Base-by-base conservation (phyloP, 169 alveolate species). In the Eimeria falciformis region DNA sequence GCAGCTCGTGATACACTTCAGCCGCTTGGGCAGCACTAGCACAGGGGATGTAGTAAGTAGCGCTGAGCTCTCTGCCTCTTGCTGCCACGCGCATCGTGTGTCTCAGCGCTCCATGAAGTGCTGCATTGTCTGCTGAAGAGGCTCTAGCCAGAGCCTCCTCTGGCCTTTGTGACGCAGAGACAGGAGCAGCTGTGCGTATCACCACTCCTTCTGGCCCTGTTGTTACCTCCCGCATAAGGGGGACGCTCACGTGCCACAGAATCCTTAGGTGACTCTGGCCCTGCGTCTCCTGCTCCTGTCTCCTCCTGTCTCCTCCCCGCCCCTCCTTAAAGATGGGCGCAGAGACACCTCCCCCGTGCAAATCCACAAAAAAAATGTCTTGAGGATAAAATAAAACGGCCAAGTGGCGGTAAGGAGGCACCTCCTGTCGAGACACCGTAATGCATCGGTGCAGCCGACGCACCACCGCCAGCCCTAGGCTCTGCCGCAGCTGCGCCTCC, bases 401-500 rank as follows among this genome's bases (percentile, higher is more conserved):
- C 21, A 71, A 37, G 43, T 88, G 81, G 33, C 78, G 68, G 27
- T 27, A 45, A 29, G 58, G 78, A 3, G 79, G 86, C 5, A 62
- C 23, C 78, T 87, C 92, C 58, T 87, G 92, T 21, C 62, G 62
- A 12, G 71, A 17, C 0, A 87, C 75, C 33, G 86, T 68, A 40
- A 87, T 69, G 78, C 92, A 87, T 50, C 53, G 46, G 37, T 68
- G 92, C 65, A 87, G 58, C 27, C 65, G 92, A 5, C 92, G 92
- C 66, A 87, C 56, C 45, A 53, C 86, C 4, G 79, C 75, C 21
- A 69, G 77, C 5, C 92, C 92, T 58, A 87, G 62, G 40, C 92
- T 68, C 86, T 87, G 86, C 5, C 92, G 92, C 62, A 87, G 86
- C 56, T 62, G 79, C 56, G 92, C 92, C n/a, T 87, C 92, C 17